Evolutionary conservation across 129 eudicot genomes (phyloP).

Genomic region (Escallonia rubra): DNA sequence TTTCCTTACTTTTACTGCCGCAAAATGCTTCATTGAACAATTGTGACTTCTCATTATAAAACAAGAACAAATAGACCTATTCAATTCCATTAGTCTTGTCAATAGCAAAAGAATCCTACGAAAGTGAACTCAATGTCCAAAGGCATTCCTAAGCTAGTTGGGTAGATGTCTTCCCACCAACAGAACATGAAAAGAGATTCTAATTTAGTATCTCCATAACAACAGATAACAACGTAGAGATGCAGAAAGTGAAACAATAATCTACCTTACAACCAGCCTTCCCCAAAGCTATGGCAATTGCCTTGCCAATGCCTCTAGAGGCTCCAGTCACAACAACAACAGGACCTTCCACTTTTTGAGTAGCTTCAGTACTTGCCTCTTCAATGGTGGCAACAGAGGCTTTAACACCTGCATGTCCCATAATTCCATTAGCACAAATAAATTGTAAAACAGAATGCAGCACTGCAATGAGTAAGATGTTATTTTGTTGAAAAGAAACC

Average conservation of each 20-base stretch:
- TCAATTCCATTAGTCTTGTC: no score
- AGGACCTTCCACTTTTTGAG: constrained; percentile 75
- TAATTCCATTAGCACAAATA: no score
- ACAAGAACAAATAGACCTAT: no score
- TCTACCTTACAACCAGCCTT: constrained; percentile 98
- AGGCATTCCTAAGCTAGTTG: no score
- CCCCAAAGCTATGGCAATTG: constrained; percentile 81
- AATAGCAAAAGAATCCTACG: no score
- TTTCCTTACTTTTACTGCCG: no score
- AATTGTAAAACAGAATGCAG: background rate
- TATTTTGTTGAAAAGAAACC: background rate
- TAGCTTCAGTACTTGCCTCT: constrained; percentile 47
- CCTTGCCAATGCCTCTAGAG: constrained; percentile 96
- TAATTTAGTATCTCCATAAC: background rate
- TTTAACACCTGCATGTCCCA: constrained; percentile 54
- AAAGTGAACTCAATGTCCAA: no score
- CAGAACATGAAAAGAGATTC: background rate
- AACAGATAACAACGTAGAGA: background rate
- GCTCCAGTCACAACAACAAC: constrained; percentile 97
- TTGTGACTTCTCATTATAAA: no score
- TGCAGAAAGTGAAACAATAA: background rate
- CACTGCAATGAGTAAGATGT: background rate
- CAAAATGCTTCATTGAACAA: no score
- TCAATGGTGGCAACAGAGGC: constrained; percentile 66
- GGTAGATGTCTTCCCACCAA: background rate